Evolutionary conservation across 495 filamentous ascomycete genomes (phyloP), one percentile per base, ranked within the genome.

Genomic region (Xylaria telfairii): DNA sequence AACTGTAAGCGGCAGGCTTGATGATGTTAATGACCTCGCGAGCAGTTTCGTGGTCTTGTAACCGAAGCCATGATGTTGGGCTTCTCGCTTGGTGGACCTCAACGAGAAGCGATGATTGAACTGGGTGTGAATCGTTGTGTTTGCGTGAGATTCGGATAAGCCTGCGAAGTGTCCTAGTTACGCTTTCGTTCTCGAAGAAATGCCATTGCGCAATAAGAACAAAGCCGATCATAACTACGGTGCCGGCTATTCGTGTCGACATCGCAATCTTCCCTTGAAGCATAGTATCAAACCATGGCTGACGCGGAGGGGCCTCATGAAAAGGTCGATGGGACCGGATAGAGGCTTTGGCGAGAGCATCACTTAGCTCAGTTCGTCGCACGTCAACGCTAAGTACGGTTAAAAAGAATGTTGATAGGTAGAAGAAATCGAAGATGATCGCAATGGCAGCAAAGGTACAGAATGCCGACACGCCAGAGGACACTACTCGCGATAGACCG

Each of bases 381-480:
- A 93, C 89, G 69, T 93, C 91, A 66, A 93, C 88, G 73, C 90
- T 93, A 26, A 93, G 83, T 46, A 93, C 90, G 6, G 90, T 85
- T 21, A 92, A 82, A 74, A 93, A 92, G 79, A 92, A 93, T 4
- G 90, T 92, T 19, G 91, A 80, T 42, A 92, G 83, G 72, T 90
- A 91, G 63, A 91, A 84, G 73, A 89, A 91, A 77, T 93, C 91
- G 74, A 93, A 87, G 21, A 89, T 75, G 41, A 91, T 83, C 3
- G 91, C 91, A 61, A 93, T 85, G 19, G 87, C 89, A 7, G 88
- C 87, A 79, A 92, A 93, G 1, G 80, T 85, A 79, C 91, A 93
- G 75, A 93, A 93, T 5, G 88, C 89, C 12, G 86, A 83, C 32
- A 92, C 88, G 24, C 87, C 88, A 0, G 87, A 86, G 30, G 86